These are phyloP conservation scores for Sabuloglossum arenarium DNA, from an alignment of 495 filamentous ascomycete genomes.

Conservation along the genomic window DNA sequence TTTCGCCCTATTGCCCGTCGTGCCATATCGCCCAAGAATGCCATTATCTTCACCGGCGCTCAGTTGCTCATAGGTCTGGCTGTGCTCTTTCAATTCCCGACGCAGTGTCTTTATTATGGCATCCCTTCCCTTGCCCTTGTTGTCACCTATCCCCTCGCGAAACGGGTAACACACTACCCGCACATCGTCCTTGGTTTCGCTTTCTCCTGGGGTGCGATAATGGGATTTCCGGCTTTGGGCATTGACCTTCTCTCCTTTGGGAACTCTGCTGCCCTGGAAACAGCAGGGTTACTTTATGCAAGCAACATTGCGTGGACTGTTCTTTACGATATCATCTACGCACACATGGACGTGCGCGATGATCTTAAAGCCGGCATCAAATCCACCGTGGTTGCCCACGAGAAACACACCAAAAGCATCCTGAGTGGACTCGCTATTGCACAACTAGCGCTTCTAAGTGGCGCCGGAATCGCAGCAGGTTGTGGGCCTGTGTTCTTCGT, in stretches of 20 bases:
- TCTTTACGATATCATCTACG: slow-evolving; percentile 96
- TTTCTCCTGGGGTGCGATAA: slow-evolving; percentile 92
- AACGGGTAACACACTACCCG: slow-evolving; percentile 85
- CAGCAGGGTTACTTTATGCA: slow-evolving; percentile 55
- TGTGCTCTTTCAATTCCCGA: slow-evolving; percentile 70
- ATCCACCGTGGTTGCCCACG: slow-evolving; percentile 78
- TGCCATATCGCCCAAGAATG: slow-evolving; percentile 54
- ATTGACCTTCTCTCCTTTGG: slow-evolving; percentile 42
- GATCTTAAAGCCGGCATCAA: slow-evolving; percentile 88
- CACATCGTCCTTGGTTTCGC: slow-evolving; percentile 81
- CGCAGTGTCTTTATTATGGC: slow-evolving; percentile 66
- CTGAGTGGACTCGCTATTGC: slow-evolving; percentile 50
- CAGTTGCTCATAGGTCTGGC: slow-evolving; percentile 67
- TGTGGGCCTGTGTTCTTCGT: slow-evolving; percentile 72
- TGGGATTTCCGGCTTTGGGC: slow-evolving; percentile 88
- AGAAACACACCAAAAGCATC: slow-evolving; percentile 69
- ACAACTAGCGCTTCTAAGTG: slow-evolving; percentile 62
- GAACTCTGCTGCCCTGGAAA: slow-evolving; percentile 39
- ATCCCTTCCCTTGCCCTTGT: slow-evolving; percentile 72
- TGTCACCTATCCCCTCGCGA: slow-evolving; percentile 70
- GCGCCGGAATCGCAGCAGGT: slow-evolving; percentile 50
- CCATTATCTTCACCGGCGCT: slow-evolving; percentile 58
- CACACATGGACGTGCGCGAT: slow-evolving; percentile 94
- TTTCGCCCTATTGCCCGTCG: slow-evolving; percentile 76
- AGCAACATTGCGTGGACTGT: slow-evolving; percentile 89